Base-by-base conservation (phyloP, 495 filamentous ascomycete species). In the Penicillium lividum region DNA sequence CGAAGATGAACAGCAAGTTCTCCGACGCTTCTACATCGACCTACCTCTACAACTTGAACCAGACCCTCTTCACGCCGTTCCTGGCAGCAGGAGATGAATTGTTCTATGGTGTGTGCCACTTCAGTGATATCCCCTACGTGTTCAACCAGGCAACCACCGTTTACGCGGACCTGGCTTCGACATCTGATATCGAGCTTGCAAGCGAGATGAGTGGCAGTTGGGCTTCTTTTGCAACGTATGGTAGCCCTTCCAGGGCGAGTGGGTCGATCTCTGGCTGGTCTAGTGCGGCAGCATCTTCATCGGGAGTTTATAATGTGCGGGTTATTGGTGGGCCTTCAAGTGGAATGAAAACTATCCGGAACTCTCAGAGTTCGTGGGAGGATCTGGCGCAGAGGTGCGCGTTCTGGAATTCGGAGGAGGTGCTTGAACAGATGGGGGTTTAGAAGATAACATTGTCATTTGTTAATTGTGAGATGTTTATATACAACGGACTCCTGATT, bases 61-160 rank as follows among this genome's bases (percentile, higher is more conserved):
- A 62, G 55, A 62, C 60, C 8, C 28, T 57, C 7, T 57, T 62
- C 30, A 18, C 50, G 27, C 50, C 51, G 7, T 27, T 54, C 15
- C 33, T 53, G n/a, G 51, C 27, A 3, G 15, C 45, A 8, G 13
- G 38, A 1, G 16, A 18, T 5, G 45, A 30, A 3, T 29, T 50
- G 7, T 62, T 53, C 27, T 44, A 53, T 36, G 49, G 51, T 18
- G 55, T 58, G 8, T 50, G 54, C 7, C 60, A 62, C 28, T 58
- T 62, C 38, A 62, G 60, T 38, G 60, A 62, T 30, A 57, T 62
- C 31, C 60, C 60, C 9, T 62, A 54, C 31, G 60, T 57, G 13
- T 62, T 62, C 44, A 58, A 62, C 15, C 44, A 50, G 51, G 51
- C 51, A 10, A 62, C 53, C 45, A 62, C 60, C 8, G 44, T 45